Evolutionary conservation across 2,329 filamentous ascomycete genomes (phyloP).

Genomic region (Arthroderma sp.): DNA sequence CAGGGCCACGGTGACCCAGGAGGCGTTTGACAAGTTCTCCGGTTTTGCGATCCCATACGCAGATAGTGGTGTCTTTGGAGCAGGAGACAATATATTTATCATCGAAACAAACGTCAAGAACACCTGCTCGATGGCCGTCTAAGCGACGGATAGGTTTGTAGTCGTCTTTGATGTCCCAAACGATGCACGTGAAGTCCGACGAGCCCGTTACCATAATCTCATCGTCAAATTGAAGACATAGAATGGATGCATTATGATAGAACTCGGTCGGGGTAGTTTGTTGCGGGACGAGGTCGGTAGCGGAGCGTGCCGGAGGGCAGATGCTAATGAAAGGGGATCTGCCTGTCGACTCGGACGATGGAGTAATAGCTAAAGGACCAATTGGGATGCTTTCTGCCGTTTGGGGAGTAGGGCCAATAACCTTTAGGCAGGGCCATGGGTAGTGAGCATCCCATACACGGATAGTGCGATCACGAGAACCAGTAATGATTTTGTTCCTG

Average conservation of each 20-base stretch:
- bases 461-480: slow-evolving; percentile 88
- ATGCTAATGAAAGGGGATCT: slow-evolving; percentile 35
- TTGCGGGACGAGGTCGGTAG: slow-evolving; percentile 38
- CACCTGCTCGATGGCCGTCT: slow-evolving; percentile 66
- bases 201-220: slow-evolving; percentile 89
- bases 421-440: slow-evolving; percentile 60
- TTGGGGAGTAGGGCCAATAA: slow-evolving; percentile 60
- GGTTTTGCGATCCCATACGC: slow-evolving; percentile 80
- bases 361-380: slow-evolving; percentile 42
- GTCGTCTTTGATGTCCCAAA: slow-evolving; percentile 69
- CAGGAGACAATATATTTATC: slow-evolving; percentile 88
- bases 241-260: slow-evolving; percentile 82
- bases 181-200: slow-evolving; percentile 79
- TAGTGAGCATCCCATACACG: slow-evolving; percentile 92
- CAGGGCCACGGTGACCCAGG: slow-evolving; percentile 74
- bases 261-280: slow-evolving; percentile 24
- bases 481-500: slow-evolving; percentile 88
- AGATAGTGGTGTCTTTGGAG: slow-evolving; percentile 89
- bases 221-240: slow-evolving; percentile 90
- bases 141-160: slow-evolving; percentile 73
- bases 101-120: slow-evolving; percentile 89
- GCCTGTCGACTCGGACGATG: slow-evolving; percentile 27
- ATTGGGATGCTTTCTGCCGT: slow-evolving; percentile 19
- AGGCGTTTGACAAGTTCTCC: slow-evolving; percentile 65
- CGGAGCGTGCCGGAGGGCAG: slow-evolving; percentile 37